phyloP scores from a whole-genome alignment of 2,329 filamentous ascomycete genomes.

The Aspergillus fischeri region DNA sequence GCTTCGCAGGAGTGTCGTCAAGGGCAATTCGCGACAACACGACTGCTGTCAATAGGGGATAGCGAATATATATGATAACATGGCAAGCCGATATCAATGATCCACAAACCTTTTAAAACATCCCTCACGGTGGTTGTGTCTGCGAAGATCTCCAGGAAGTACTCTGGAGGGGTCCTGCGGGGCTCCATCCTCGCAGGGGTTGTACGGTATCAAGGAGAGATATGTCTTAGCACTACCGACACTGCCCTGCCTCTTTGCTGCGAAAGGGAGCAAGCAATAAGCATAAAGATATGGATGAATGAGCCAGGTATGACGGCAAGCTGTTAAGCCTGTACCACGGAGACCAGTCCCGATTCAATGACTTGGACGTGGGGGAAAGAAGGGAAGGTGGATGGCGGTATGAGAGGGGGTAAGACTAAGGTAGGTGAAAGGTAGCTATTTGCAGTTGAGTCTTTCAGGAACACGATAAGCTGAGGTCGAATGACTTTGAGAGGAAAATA shows the following conservation, averaged over 20 bases:
- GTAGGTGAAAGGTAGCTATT: background rate
- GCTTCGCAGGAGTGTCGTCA: background rate
- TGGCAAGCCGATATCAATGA: background rate
- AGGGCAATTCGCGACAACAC: background rate
- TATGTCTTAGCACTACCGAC: background rate
- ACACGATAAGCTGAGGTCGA: background rate
- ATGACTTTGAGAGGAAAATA: background rate
- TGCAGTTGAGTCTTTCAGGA: background rate
- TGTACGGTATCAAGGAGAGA: background rate
- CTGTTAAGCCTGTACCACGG: slow-evolving; percentile 10
- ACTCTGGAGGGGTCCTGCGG: slow-evolving; percentile 69
- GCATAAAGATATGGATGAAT: slow-evolving; percentile 5
- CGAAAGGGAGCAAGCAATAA: background rate
- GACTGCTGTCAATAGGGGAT: background rate
- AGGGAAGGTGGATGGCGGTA: slow-evolving; percentile 1
- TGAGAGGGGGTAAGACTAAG: background rate
- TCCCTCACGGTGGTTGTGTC: slow-evolving; percentile 87
- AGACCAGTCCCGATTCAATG: slow-evolving; percentile 10
- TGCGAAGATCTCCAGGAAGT: slow-evolving; percentile 88
- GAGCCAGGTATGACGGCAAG: slow-evolving; percentile 17
- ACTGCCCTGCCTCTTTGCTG: background rate
- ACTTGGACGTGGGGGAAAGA: slow-evolving; percentile 2
- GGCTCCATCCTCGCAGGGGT: slow-evolving; percentile 53
- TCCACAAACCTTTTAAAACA: slow-evolving; percentile 73
- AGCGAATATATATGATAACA: background rate